These are phyloP conservation scores for Coriolopsis trogii DNA, from an alignment of 1,284 basidiomycete species.

Conservation along the genomic window DNA sequence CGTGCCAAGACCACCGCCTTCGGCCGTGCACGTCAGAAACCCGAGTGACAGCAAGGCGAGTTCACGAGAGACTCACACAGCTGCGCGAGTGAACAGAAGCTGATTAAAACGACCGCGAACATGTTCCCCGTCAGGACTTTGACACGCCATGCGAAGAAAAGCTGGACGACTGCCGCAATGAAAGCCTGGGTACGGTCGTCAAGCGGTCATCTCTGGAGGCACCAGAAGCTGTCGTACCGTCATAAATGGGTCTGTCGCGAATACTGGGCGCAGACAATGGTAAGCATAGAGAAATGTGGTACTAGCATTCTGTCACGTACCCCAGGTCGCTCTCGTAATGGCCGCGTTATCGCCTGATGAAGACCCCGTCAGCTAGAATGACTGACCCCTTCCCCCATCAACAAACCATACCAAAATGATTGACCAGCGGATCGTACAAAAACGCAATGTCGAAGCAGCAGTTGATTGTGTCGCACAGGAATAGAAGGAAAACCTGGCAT, in stretches of 20 bases:
- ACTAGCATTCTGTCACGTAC: conserved; percentile 16
- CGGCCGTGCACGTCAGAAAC: not conserved
- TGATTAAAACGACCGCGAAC: conserved; percentile 26
- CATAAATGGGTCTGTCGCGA: conserved; percentile 36
- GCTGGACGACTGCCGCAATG: conserved; percentile 41
- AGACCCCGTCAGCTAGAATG: not conserved
- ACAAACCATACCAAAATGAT: conserved; percentile 36
- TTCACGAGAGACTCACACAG: conserved; percentile 29
- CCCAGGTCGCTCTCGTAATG: conserved; percentile 32
- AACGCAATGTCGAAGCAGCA: conserved; percentile 41
- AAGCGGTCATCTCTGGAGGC: not conserved
- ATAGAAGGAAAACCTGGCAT: conserved; percentile 35
- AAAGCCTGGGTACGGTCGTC: conserved; percentile 29
- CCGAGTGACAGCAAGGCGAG: not conserved
- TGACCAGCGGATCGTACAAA: conserved; percentile 38
- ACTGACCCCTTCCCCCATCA: too few species aligned
- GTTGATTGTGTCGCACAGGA: conserved; percentile 41
- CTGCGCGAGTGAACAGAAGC: conserved; percentile 30
- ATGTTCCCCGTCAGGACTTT: conserved; percentile 36
- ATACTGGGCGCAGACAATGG: too few species aligned
- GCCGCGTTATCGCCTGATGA: conserved; percentile 25
- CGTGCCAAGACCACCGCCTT: conserved; percentile 37
- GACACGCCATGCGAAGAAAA: conserved; percentile 47
- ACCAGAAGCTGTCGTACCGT: conserved; percentile 19
- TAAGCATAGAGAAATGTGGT: too few species aligned